Evolutionary conservation across 768 basidiomycete species (phyloP).

Genomic region (Mycena sanguinolenta): DNA sequence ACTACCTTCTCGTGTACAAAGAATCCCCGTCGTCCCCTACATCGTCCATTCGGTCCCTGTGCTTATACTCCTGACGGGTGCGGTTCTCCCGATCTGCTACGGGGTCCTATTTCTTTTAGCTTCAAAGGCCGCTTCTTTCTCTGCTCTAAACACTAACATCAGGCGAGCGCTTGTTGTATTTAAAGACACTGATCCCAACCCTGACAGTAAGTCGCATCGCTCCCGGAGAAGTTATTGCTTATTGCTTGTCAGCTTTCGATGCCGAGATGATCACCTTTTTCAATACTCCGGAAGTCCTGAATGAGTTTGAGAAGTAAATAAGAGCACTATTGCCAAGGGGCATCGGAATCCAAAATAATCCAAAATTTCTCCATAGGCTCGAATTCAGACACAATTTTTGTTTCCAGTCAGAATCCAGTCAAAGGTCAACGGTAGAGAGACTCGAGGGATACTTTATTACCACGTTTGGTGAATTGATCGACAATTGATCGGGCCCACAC

Average conservation of each 20-base stretch:
- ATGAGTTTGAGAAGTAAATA: neutral
- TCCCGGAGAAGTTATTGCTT: neutral
- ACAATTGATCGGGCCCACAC: neutral
- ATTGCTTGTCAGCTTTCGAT: neutral
- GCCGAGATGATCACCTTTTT: neutral
- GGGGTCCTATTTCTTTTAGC: too few species aligned
- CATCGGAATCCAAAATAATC: neutral
- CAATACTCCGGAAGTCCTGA: neutral
- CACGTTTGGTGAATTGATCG: neutral
- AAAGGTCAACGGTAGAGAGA: neutral
- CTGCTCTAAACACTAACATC: too few species aligned
- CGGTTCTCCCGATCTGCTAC: too few species aligned
- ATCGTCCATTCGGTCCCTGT: too few species aligned
- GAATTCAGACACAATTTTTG: neutral
- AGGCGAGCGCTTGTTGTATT: too few species aligned
- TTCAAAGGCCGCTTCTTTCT: too few species aligned
- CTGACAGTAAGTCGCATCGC: conserved; percentile 57
- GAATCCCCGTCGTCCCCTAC: too few species aligned
- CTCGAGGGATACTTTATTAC: neutral
- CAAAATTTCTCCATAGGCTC: neutral
- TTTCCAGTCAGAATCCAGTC: neutral
- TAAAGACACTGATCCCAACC: conserved; percentile 46
- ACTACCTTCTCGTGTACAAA: too few species aligned
- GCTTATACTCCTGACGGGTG: too few species aligned
- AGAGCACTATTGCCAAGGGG: neutral